These are phyloP conservation scores for Dendrothele bispora DNA, from an alignment of 768 basidiomycete genomes.

Conservation along the genomic window DNA sequence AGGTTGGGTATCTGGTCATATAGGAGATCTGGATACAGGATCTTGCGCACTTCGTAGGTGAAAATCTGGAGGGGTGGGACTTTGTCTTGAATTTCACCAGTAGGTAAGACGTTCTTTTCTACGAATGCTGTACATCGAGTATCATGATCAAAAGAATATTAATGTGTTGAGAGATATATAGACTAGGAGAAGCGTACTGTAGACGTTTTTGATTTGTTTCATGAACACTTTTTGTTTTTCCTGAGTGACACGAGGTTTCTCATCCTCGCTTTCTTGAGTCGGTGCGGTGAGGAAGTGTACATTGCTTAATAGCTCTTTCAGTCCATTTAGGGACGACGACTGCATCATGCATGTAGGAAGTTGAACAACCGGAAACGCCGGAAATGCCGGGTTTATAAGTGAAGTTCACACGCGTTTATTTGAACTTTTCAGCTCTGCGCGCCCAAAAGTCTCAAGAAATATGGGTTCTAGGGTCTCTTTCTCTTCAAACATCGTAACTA, in stretches of 20 bases:
- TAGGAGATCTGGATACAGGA: constrained; percentile 4
- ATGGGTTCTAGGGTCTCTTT: too few species aligned
- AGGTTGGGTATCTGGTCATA: neutral
- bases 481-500: too few species aligned
- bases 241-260: neutral
- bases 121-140: constrained; percentile 3
- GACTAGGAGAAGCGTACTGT: neutral
- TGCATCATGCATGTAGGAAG: too few species aligned
- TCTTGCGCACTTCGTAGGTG: neutral
- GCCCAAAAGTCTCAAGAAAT: too few species aligned
- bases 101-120: neutral
- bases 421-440: too few species aligned
- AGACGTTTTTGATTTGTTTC: constrained; percentile 1
- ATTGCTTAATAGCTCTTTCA: too few species aligned
- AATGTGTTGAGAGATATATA: neutral
- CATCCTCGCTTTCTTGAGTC: too few species aligned
- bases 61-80: constrained; percentile 2
- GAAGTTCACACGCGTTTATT: too few species aligned
- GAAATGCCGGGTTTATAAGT: too few species aligned
- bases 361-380: too few species aligned
- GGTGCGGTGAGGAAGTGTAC: too few species aligned
- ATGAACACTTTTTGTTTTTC: neutral
- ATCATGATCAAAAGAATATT: neutral
- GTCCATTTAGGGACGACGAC: too few species aligned
- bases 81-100: constrained; percentile 2